Base-by-base conservation (phyloP, 2,329 filamentous ascomycete species). In the Trichoderma koningii region DNA sequence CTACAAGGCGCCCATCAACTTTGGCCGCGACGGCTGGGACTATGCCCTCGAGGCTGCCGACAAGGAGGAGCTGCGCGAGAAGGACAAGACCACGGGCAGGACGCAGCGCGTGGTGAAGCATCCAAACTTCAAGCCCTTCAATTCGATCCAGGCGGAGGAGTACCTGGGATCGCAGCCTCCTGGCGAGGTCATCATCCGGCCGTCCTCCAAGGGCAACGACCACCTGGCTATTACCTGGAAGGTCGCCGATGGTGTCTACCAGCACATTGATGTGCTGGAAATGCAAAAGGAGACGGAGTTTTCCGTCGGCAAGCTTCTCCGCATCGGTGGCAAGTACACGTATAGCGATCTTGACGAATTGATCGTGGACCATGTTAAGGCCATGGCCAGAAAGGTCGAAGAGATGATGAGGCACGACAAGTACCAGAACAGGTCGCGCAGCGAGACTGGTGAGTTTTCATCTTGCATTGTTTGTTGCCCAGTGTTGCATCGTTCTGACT, bases 171-270 rank as follows among this genome's bases (percentile, higher is more conserved):
- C 90, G 15, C 92, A 96, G 75, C 86, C 89, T 59, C 84, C 89
- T 7, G 95, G 95, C 55, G 95, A 98, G 76, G 90, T 96, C 63
- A 92, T 99, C 67, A 97, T 99, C 73, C 89, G 95, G 51, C 94
- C 95, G 3, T 97, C 93, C 0, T 97, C 93, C 30, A 97, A 96
- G 76, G 95, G 95, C 51, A 90, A 92, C 66, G 95, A 99, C 76
- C 95, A 99, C 80, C 83, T 99, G 63, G 93, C 94, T 7, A 88
- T 99, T 53, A 99, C 95, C 0, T 99, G 95, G 95, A 99, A 99
- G 81, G 93, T 99, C 15, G 90, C 92, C 1, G 93, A 98, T 75
- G 90, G 90, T 66, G 88, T 98, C n/a, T 99, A 93, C 76, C 93
- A 99, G 78, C 95, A 99, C 76, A 92, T 99, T 69, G 95, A 99